Evolutionary conservation across 2,329 filamentous ascomycete genomes (phyloP), one percentile per base, ranked within the genome.

Genomic region (Fusarium succisae): DNA sequence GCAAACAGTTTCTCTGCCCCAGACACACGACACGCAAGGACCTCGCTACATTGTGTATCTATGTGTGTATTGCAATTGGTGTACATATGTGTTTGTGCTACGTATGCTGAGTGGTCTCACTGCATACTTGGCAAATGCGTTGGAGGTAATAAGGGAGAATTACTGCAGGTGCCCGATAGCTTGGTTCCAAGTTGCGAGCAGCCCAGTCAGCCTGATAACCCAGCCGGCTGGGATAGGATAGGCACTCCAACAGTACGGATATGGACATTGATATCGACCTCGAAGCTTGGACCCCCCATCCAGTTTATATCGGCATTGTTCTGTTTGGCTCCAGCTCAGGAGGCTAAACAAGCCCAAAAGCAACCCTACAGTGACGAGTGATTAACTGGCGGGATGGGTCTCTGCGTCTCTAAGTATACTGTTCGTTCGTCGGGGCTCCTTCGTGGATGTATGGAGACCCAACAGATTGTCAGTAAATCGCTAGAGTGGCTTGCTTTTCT

Each of bases 401-500:
- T 62, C 54, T 30, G 51, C 58, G 57, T 28, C 51, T 37, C 30
- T 30, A 12, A 30, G n/a, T 48, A 17, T n/a, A 61, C 57, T 44
- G 63, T 63, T 69, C 51, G 59, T 62, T 62, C 63, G 54, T 63
- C 68, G 57, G 57, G 47, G 50, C 62, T 28, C 41, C 41, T 28
- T 44, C 22, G 20, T 35, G 28, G 47, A 53, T 47, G 44, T 41
- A 63, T 68, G 73, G 76, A 54, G 75, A 72, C 63, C 64, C 58
- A 74, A 60, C 68, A 61, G 57, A 70, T 54, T 60, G 54, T 63
- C 53, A 58, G 66, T 65, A 61, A 32, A 47, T 62, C 69, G 47
- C 59, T 68, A 59, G 62, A 63, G 74, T 76, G 74, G 73, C 74
- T 77, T 77, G 69, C 66, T 44, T 67, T 63, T 56, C 59, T 51